Percentiles rank a stretch among this genome's conserved stretches.
These are phyloP conservation scores for Rhamnella rubrinervis DNA, from an alignment of 331 rosid genomes.

Conservation along the genomic window DNA sequence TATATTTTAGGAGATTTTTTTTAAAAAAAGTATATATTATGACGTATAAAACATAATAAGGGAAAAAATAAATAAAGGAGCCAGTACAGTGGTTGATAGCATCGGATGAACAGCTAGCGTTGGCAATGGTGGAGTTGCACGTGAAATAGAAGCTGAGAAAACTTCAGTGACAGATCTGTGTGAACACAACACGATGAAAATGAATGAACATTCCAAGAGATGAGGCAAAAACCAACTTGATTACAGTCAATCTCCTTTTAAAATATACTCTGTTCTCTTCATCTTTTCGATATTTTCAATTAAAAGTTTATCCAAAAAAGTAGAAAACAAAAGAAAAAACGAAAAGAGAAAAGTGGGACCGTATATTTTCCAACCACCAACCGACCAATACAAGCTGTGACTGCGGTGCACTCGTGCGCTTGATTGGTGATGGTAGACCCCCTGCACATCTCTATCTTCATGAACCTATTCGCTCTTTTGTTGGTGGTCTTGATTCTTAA, in stretches of 20 bases:
- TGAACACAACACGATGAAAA: slow-evolving; percentile 4
- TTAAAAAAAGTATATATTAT: no score
- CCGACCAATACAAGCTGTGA: slow-evolving; percentile 54
- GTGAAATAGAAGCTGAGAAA: slow-evolving; percentile 10
- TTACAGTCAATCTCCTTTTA: neutral
- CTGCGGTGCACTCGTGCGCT: slow-evolving; percentile 50
- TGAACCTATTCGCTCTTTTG: no score
- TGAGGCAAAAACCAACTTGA: neutral
- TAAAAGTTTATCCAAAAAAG: no score
- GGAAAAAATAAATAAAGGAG: neutral
- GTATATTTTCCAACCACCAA: slow-evolving; percentile 21
- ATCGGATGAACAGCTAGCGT: no score
- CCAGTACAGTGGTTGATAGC: neutral
- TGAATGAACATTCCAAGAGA: slow-evolving; percentile 19
- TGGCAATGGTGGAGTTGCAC: neutral
- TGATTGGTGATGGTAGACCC: slow-evolving; percentile 3
- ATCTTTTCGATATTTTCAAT: no score
- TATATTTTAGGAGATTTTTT: no score
- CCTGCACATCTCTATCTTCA: no score
- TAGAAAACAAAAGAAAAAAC: neutral
- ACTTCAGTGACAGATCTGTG: neutral
- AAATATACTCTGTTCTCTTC: neutral
- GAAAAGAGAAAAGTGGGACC: slow-evolving; percentile 24
- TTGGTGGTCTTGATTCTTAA: no score
- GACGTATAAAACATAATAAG: no score